Conservation (phyloP, 176 grass and related monocot genomes). For the Hyparrhenia diplandra region DNA sequence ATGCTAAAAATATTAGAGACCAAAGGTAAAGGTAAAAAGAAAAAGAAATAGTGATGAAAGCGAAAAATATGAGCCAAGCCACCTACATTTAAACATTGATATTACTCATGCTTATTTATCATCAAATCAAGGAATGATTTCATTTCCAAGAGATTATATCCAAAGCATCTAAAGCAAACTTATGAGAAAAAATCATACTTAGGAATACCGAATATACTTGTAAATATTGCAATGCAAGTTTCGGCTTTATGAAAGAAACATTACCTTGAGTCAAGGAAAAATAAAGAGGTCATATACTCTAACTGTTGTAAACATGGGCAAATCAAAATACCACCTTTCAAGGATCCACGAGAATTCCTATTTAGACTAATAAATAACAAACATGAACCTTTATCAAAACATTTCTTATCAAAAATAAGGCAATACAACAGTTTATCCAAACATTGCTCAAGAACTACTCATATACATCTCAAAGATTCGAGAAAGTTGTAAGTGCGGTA, state of each 20-base stretch:
- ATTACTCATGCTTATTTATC: too few relatives aligned
- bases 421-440: neutral
- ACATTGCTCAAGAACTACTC: too few relatives aligned
- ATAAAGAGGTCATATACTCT: neutral
- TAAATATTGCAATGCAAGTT: neutral
- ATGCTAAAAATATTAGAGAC: too few relatives aligned
- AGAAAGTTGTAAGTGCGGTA: too few relatives aligned
- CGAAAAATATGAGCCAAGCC: neutral
- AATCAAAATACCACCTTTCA: neutral
- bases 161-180: neutral
- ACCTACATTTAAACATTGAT: too few relatives aligned
- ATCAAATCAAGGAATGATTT: neutral
- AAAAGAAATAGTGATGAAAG: too few relatives aligned
- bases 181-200: neutral
- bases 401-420: neutral
- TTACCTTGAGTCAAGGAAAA: neutral
- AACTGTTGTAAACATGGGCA: neutral
- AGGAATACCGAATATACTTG: neutral
- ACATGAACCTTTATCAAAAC: neutral
- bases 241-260: neutral
- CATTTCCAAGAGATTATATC: neutral
- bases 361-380: neutral
- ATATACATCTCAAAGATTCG: too few relatives aligned
- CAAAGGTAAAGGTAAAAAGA: too few relatives aligned
- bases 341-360: neutral